These are phyloP conservation scores for Aspergillus piperis DNA, from an alignment of 2,329 filamentous ascomycete species.

Conservation along the genomic window DNA sequence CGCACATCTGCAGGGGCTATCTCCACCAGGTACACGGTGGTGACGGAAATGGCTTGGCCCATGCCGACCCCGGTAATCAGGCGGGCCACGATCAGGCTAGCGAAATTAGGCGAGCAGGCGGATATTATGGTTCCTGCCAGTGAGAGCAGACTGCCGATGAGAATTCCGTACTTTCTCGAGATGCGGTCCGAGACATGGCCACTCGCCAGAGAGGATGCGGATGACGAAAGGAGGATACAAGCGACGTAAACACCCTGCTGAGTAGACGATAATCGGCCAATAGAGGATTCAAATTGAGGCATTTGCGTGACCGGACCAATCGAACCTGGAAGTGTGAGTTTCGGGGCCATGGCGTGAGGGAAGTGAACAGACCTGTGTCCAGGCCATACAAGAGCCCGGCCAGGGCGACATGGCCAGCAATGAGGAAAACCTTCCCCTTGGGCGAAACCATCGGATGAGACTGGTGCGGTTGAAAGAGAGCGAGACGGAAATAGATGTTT, in stretches of 20 bases:
- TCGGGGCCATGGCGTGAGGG: not conserved
- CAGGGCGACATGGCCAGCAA: constrained; percentile 17
- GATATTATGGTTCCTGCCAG: constrained; percentile 16
- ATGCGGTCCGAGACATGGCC: constrained; percentile 19
- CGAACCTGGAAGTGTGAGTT: constrained; percentile 9
- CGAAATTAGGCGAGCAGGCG: constrained; percentile 14
- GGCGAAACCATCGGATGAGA: constrained; percentile 12
- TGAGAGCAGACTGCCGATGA: constrained; percentile 13
- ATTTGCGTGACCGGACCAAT: constrained; percentile 19
- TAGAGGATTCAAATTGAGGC: constrained; percentile 15
- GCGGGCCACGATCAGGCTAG: constrained; percentile 15
- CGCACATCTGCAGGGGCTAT: constrained; percentile 14
- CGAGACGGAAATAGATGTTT: not conserved
- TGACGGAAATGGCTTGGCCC: constrained; percentile 18
- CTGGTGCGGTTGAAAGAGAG: not conserved
- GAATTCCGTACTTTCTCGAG: constrained; percentile 17
- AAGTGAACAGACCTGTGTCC: constrained; percentile 13
- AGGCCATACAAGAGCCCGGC: constrained; percentile 17
- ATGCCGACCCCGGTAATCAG: constrained; percentile 16
- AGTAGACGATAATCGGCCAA: constrained; percentile 14
- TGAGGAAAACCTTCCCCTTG: constrained; percentile 12
- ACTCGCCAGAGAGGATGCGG: constrained; percentile 13
- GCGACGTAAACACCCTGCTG: constrained; percentile 19
- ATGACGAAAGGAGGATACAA: constrained; percentile 16
- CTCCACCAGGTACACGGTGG: constrained; percentile 19